phyloP scores from a whole-genome alignment of 2,329 filamentous ascomycete genomes.

The Lachnellula hyalina region DNA sequence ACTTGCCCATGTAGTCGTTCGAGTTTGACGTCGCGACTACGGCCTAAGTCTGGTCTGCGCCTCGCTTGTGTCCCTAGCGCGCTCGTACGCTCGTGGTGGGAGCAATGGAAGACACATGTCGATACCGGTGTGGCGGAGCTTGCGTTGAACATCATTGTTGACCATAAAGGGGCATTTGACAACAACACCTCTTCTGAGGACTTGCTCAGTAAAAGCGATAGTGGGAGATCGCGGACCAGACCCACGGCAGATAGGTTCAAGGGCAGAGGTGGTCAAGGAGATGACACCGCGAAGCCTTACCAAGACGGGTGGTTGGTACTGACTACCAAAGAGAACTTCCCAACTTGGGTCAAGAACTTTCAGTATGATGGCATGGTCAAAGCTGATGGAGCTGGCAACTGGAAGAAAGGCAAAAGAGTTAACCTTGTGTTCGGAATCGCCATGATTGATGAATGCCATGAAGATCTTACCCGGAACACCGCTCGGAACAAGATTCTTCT shows the following conservation, averaged over 20 bases:
- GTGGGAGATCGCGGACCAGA: background rate
- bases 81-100: constrained; percentile 9
- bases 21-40: constrained; percentile 4
- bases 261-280: background rate
- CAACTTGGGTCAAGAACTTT: constrained; percentile 9
- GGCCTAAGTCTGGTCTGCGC: constrained; percentile 10
- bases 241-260: background rate
- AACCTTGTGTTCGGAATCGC: constrained; percentile 15
- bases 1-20: constrained; percentile 12
- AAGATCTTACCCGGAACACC: constrained; percentile 9
- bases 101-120: constrained; percentile 12
- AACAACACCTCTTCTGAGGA: background rate
- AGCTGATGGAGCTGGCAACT: background rate
- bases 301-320: constrained; percentile 15
- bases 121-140: background rate
- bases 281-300: background rate
- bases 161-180: background rate
- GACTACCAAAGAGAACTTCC: constrained; percentile 6
- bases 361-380: background rate
- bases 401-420: background rate
- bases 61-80: constrained; percentile 12
- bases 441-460: constrained; percentile 17
- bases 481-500: constrained; percentile 4
- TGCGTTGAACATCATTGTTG: constrained; percentile 11
- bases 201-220: background rate